Conservation (phyloP, 139 green algal species). For the Zygnema circumcarinatum region DNA sequence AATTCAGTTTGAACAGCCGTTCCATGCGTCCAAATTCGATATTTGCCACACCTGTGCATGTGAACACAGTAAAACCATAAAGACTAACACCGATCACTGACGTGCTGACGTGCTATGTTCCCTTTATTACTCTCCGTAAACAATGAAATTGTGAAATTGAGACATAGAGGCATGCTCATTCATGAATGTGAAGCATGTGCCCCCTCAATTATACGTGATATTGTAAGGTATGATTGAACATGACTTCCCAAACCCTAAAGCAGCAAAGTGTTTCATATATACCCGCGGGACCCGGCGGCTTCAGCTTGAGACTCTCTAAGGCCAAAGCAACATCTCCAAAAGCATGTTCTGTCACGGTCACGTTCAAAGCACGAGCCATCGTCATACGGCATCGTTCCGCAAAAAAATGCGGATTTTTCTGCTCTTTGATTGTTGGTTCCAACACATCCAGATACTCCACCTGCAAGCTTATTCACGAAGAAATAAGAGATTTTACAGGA, state of each 20-base stretch:
- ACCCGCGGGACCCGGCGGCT: too few relatives aligned
- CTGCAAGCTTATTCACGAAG: neutral
- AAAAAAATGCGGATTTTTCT: neutral
- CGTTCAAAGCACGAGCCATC: constrained; percentile 45
- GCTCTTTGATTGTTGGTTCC: constrained; percentile 16
- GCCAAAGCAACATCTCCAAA: constrained; percentile 49
- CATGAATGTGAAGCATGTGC: too few relatives aligned
- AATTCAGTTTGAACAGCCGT: constrained; percentile 29
- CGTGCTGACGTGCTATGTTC: too few relatives aligned
- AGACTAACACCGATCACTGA: too few relatives aligned
- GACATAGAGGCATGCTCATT: too few relatives aligned
- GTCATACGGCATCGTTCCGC: constrained; percentile 6
- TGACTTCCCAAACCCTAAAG: too few relatives aligned
- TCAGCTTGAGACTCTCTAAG: constrained; percentile 10
- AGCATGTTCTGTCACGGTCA: constrained; percentile 37
- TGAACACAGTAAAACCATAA: too few relatives aligned
- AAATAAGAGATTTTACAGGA: constrained; percentile 15
- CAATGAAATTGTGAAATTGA: too few relatives aligned
- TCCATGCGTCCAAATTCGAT: constrained; percentile 58
- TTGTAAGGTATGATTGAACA: too few relatives aligned
- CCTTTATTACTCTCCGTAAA: too few relatives aligned
- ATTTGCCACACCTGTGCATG: constrained; percentile 22
- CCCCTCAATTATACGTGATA: too few relatives aligned
- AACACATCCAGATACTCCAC: constrained; percentile 53
- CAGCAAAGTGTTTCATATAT: too few relatives aligned